Base-by-base conservation (phyloP, 345 rosid genomes). In the Turritis glabra region DNA sequence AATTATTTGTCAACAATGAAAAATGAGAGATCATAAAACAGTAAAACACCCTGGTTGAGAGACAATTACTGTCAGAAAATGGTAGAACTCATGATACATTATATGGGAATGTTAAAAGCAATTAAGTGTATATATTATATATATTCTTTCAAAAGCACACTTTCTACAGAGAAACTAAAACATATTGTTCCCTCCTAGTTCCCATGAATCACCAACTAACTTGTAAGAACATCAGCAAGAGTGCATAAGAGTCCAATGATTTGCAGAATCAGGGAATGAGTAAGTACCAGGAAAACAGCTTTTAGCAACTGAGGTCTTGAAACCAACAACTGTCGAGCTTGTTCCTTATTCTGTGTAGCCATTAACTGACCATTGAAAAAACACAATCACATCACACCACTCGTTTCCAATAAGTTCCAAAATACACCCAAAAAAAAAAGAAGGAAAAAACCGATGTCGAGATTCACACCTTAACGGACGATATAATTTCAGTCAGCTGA, bases 211-310 rank as follows among this genome's bases (percentile, higher is more conserved):
- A 35, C 21, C 15, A 75, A 30, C 17, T n/a, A n/a, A n/a, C n/a
- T n/a, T n/a, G n/a, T n/a, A n/a, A n/a, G n/a, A n/a, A n/a, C n/a
- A n/a, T n/a, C n/a, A n/a, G n/a, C n/a, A n/a, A n/a, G n/a, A n/a
- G n/a, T n/a, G n/a, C n/a, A n/a, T n/a, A n/a, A n/a, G 51, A 33
- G 35, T 14, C 51, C 8, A 27, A 58, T 15, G 8, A 37, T 51
- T 59, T 29, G 12, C 55, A 59, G 35, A 22, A 14, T 19, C 10
- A 7, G 40, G 70, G 68, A 13, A 65, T 38, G 14, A 63, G 74
- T 40, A 59, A 68, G 52, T 72, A 95, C 99, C 97, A 84, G 96
- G 71, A 92, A 92, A 62, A 95, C 82, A 69, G 99, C 92, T 87
- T 89, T 95, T 51, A 88, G 69, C 79, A 95, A 76, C 81, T 82